These are phyloP conservation scores for Vitis hybrid DNA, from an alignment of 177 flowering plant species.

Conservation along the genomic window DNA sequence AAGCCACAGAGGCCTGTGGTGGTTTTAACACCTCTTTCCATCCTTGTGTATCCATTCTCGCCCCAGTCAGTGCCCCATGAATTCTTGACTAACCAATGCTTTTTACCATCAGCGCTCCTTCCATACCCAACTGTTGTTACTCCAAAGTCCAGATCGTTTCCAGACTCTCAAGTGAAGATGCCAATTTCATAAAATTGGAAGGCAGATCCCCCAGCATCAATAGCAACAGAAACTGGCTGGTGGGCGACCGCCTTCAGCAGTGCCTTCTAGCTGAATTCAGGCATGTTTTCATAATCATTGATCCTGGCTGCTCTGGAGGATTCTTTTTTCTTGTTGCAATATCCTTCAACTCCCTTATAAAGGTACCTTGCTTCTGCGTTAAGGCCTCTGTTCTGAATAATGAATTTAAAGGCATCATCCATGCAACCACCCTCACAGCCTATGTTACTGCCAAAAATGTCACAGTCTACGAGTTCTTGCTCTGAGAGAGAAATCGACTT, in stretches of 20 bases:
- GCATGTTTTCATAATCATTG: slow-evolving; percentile 34
- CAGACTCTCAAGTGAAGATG: slow-evolving; percentile 33
- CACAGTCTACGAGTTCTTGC: slow-evolving; percentile 42
- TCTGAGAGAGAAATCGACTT: slow-evolving; percentile 36
- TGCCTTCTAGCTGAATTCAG: slow-evolving; percentile 28
- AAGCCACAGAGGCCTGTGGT: too few relatives aligned
- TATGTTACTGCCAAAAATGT: slow-evolving; percentile 17
- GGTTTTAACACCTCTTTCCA: too few relatives aligned
- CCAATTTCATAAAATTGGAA: slow-evolving; percentile 41
- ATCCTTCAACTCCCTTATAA: slow-evolving; percentile 28
- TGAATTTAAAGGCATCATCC: slow-evolving; percentile 39
- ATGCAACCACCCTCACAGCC: slow-evolving; percentile 43
- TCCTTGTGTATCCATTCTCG: too few relatives aligned
- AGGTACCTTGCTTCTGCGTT: slow-evolving; percentile 34
- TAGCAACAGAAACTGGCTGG: slow-evolving; percentile 48
- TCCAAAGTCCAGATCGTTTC: slow-evolving; percentile 28
- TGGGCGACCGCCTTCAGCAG: slow-evolving; percentile 32
- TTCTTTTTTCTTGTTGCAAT: slow-evolving; percentile 22
- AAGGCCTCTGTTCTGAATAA: slow-evolving; percentile 29
- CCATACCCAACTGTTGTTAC: slow-evolving; percentile 49
- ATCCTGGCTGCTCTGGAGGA: slow-evolving; percentile 21
- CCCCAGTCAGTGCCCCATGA: background rate
- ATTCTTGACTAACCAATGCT: background rate
- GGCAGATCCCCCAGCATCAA: slow-evolving; percentile 30
- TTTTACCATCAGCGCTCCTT: too few relatives aligned